These are phyloP conservation scores for Backusella sp. DNA, from an alignment of 192 early-diverging fungal genomes.

Conservation along the genomic window DNA sequence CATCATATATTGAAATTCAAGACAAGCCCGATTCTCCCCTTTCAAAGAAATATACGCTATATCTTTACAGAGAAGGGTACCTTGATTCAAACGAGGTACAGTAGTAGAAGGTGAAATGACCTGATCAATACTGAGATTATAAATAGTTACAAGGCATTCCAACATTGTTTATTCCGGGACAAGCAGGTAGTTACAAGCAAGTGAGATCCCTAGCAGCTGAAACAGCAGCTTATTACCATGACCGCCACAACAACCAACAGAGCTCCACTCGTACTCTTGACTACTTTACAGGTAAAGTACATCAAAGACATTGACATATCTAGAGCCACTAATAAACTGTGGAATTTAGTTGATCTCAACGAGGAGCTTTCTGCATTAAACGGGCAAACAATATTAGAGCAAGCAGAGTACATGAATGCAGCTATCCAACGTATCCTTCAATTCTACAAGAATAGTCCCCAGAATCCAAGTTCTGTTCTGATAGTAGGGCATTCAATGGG, in stretches of 20 bases:
- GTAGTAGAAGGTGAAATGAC: background rate
- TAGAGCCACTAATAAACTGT: background rate
- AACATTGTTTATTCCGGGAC: slow-evolving; percentile 91
- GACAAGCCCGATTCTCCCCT: slow-evolving; percentile 45
- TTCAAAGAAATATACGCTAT: slow-evolving; percentile 69
- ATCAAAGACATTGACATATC: background rate
- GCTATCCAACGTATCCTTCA: slow-evolving; percentile 69
- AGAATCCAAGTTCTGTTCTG: slow-evolving; percentile 61
- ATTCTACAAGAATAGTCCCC: slow-evolving; percentile 44
- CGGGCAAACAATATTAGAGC: slow-evolving; percentile 69
- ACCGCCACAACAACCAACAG: slow-evolving; percentile 18
- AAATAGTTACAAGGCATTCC: slow-evolving; percentile 67
- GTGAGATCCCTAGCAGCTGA: slow-evolving; percentile 79
- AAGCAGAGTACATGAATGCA: slow-evolving; percentile 82
- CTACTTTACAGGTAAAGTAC: slow-evolving; percentile 51
- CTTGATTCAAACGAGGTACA: slow-evolving; percentile 38
- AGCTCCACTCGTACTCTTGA: slow-evolving; percentile 38
- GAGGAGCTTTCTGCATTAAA: slow-evolving; percentile 91
- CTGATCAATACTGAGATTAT: background rate
- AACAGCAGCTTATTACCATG: slow-evolving; percentile 53
- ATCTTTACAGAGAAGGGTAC: slow-evolving; percentile 71
- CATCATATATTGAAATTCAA: slow-evolving; percentile 40
- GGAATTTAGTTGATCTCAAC: slow-evolving; percentile 68
- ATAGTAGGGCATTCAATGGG: slow-evolving; percentile 95
- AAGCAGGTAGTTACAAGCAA: slow-evolving; percentile 93